phyloP scores from a whole-genome alignment of 192 early-diverging fungal genomes.

The Coemansia sp. region DNA sequence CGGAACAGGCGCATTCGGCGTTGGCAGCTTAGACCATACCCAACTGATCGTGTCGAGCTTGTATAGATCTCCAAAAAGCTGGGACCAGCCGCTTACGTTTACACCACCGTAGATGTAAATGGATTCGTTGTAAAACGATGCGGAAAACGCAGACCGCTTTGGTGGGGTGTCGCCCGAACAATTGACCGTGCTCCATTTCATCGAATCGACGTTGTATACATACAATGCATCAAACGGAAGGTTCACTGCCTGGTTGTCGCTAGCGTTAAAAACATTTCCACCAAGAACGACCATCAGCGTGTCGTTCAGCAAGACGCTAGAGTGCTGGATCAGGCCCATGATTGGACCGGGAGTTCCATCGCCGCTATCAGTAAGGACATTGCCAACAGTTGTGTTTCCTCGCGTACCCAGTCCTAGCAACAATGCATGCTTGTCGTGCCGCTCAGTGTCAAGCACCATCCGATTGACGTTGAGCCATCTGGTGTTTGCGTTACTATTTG shows the following conservation, averaged over 20 bases:
- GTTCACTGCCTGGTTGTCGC: slow-evolving; percentile 10
- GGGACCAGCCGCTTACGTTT: slow-evolving; percentile 28
- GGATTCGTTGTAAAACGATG: slow-evolving; percentile 12
- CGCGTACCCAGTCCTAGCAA: neutral
- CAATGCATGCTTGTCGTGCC: slow-evolving; percentile 6
- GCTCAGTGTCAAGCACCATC: slow-evolving; percentile 32
- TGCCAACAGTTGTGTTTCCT: slow-evolving; percentile 16
- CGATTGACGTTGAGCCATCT: slow-evolving; percentile 36
- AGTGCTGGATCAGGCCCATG: slow-evolving; percentile 24
- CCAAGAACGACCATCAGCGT: slow-evolving; percentile 45
- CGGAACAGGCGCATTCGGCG: slow-evolving; percentile 22
- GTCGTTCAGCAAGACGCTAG: slow-evolving; percentile 39
- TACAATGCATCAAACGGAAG: slow-evolving; percentile 22
- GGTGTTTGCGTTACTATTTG: slow-evolving; percentile 11
- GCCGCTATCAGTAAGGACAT: slow-evolving; percentile 24
- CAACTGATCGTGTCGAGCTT: slow-evolving; percentile 35
- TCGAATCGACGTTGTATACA: slow-evolving; percentile 37
- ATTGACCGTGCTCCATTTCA: slow-evolving; percentile 23
- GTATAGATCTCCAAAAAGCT: slow-evolving; percentile 33
- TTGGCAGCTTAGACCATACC: slow-evolving; percentile 35
- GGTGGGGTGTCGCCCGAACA: slow-evolving; percentile 40
- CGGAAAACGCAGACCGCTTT: slow-evolving; percentile 23
- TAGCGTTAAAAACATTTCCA: slow-evolving; percentile 18
- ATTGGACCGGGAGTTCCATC: slow-evolving; percentile 21
- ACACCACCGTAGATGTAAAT: slow-evolving; percentile 47